These are phyloP conservation scores for Erysimum pusillum DNA, from an alignment of 441 rosid species.

Conservation along the genomic window DNA sequence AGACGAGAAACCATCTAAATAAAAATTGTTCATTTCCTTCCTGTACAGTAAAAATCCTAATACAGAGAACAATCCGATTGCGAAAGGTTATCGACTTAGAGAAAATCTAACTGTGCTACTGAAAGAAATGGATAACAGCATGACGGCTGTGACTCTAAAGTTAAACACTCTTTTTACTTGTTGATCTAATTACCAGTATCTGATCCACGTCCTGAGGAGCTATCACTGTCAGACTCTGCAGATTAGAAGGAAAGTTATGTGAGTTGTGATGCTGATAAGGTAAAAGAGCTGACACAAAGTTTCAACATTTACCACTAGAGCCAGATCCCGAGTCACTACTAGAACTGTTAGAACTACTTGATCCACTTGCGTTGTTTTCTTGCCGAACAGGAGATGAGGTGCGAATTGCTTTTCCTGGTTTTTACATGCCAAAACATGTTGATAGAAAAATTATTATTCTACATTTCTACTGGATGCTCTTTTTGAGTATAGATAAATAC, in stretches of 20 bases:
- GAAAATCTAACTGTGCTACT: constrained; percentile 28
- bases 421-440: constrained; percentile 42
- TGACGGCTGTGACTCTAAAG: constrained; percentile 49
- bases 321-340: constrained; percentile 83
- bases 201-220: constrained; percentile 73
- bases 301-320: constrained; percentile 70
- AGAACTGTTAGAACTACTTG: constrained; percentile 82
- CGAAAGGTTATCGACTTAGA: constrained; percentile 12
- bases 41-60: constrained; percentile 42
- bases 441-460: constrained; percentile 26
- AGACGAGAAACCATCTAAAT: constrained; percentile 8
- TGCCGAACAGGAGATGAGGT: constrained; percentile 54
- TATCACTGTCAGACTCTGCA: constrained; percentile 75
- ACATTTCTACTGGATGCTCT: constrained; percentile 17
- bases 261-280: constrained; percentile 16
- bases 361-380: constrained; percentile 59
- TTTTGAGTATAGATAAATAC: constrained; percentile 1
- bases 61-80: constrained; percentile 33
- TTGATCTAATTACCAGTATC: constrained; percentile 65
- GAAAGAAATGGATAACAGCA: constrained; percentile 34
- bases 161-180: constrained; percentile 37
- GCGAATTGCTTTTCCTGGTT: constrained; percentile 56
- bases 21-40: constrained; percentile 1
- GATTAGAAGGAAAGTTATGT: constrained; percentile 32
- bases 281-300: constrained; percentile 14